These are phyloP conservation scores for Phytomonas serpens DNA, from an alignment of 208 protist genomes.

Conservation along the genomic window DNA sequence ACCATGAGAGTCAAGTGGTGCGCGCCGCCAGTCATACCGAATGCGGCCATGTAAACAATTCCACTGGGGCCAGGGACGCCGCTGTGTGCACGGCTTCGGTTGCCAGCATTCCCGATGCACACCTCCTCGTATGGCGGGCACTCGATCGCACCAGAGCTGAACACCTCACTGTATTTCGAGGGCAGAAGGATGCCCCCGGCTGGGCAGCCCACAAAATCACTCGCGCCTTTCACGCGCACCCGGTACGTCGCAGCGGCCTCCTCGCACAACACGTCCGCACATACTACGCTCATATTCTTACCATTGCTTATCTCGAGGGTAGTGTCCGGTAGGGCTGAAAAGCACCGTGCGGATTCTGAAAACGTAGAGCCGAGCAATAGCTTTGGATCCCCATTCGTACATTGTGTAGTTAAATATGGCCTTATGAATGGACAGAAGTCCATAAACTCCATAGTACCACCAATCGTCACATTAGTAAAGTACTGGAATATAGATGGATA, in stretches of 20 bases:
- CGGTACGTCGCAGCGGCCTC: slow-evolving; percentile 9
- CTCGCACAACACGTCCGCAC: slow-evolving; percentile 18
- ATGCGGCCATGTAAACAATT: neutral
- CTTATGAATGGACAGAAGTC: slow-evolving; percentile 39
- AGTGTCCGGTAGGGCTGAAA: neutral
- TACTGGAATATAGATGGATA: slow-evolving; percentile 38
- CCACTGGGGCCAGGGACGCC: too few relatives aligned
- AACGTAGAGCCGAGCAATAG: slow-evolving; percentile 14
- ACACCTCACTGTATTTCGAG: slow-evolving; percentile 2
- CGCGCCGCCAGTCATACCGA: neutral
- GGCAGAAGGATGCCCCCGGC: slow-evolving; percentile 8
- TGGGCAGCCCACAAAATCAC: slow-evolving; percentile 7
- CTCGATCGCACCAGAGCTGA: slow-evolving; percentile 18
- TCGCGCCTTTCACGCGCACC: slow-evolving; percentile 11
- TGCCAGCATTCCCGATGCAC: slow-evolving; percentile 17
- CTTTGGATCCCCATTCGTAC: slow-evolving; percentile 1
- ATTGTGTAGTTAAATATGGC: slow-evolving; percentile 12
- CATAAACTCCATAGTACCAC: slow-evolving; percentile 20
- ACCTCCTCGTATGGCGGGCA: slow-evolving; percentile 34
- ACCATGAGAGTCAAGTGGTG: neutral
- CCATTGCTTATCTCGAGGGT: neutral
- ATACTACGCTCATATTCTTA: slow-evolving; percentile 5
- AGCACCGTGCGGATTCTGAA: slow-evolving; percentile 13
- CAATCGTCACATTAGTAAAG: slow-evolving; percentile 16
- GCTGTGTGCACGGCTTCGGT: too few relatives aligned